Evolutionary conservation across 352 stramenopile genomes (phyloP), one percentile per base, ranked within the genome.

Genomic region (Globisporangium perplexum): DNA sequence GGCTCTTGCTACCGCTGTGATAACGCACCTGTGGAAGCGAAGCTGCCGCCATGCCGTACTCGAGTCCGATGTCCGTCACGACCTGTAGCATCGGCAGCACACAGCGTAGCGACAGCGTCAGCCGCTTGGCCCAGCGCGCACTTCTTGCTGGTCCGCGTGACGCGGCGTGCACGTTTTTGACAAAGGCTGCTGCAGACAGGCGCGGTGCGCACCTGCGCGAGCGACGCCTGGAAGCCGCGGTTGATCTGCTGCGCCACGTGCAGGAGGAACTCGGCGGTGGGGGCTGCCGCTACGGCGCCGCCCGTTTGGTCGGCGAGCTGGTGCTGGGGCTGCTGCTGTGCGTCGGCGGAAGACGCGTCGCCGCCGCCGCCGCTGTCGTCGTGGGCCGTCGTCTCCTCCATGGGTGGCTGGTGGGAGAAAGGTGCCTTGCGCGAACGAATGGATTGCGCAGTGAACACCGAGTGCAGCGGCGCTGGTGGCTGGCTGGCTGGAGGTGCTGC

Each of bases 171-270:
- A 45, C 49, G 17, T 41, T 55, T 39, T 35, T 45, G 36, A 38
- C 31, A 8, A 22, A 18, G 17, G 6, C 39, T 5, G 24, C 44
- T 52, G 44, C 47, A 61, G 55, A 61, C 55, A 60, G 55, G 53
- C 55, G 44, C 18, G 12, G 22, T 24, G 33, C 47, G 31, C 44
- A 69, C 62, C 62, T 66, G 48, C 5, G 52, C 45, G 30, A 69
- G 62, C 36, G 62, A 60, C 45, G 56, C 41, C 39, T 69, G 62
- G 58, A 69, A 62, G 33, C 51, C 49, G 42, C 44, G 50, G 39
- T 50, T 57, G 48, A 69, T 60, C 26, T 69, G 28, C 31, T 69
- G 28, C 11, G 50, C 57, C 5, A 69, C 53, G 49, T 63, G 62
- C 38, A 63, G 36, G 46, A 69, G 26, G 41, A 68, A 63, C 38